Evolutionary conservation across 495 filamentous ascomycete genomes (phyloP), one percentile per base, ranked within the genome.

Genomic region (Chaetomium tenue): DNA sequence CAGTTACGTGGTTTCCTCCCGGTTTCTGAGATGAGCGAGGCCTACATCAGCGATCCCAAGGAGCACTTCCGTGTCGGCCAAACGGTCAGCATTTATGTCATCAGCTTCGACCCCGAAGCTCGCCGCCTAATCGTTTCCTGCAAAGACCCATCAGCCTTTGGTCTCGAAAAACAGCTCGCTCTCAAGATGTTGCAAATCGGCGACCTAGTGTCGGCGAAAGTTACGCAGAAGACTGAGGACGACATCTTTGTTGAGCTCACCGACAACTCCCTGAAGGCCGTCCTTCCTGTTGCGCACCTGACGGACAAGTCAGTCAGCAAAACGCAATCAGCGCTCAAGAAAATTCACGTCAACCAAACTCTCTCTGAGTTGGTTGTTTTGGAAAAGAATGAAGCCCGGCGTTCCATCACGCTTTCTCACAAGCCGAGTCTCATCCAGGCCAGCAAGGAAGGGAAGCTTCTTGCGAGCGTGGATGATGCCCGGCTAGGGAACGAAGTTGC

Each of bases 11-110:
- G 87, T 13, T 98, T 93, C 76, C 83, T 98, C 61, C 93, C 94
- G 1, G 86, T 95, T 3, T 89, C 90, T 3, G 93, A 98, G 72
- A 98, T 98, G 95, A 97, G 93, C 73, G 95, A 97, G 71, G 90
- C 92, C 16, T 97, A 87, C 74, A 97, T 98, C 68, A 84, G 89
- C 69, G 89, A 97, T 70, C 91, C 93, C 8, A 85, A 82, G 50
- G 85, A 94, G 69, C 93, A 98, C 72, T 98, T 98, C 77, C 85
- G 88, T 39, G 77, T 85, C 9, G 94, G 95, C 2, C 94, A 98
- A 72, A 92, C 94, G 20, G 88, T 98, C 65, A 96, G 84, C 75
- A 89, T 97, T 39, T 88, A 90, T 67, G 86, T 94, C 23, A 68
- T 94, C 48, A 89, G 87, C 65, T 87, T 97, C 42, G 88, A 97